Conservation (phyloP, 805 yeast genomes). For the Brettanomyces custersianus region DNA sequence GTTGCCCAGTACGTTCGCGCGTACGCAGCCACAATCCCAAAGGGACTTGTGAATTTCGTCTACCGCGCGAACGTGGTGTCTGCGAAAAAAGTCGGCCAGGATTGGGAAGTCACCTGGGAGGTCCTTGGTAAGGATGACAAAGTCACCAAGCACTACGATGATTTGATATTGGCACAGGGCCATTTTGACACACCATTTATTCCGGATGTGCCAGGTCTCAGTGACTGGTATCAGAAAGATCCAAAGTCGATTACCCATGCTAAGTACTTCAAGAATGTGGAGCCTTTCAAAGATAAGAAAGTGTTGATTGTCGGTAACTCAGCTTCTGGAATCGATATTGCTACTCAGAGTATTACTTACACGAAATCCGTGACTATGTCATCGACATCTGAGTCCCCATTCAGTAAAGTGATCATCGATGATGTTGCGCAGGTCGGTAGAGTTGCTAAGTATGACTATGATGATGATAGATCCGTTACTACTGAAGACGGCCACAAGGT, state of each 20-base stretch:
- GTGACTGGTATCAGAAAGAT: conserved; percentile 21
- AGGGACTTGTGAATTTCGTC: conserved; percentile 26
- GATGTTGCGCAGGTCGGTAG: conserved; percentile 19
- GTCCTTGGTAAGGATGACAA: neutral
- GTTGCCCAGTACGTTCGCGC: conserved; percentile 51
- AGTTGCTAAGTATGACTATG: conserved; percentile 17
- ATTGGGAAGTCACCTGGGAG: conserved; percentile 20
- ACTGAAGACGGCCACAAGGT: conserved; percentile 42
- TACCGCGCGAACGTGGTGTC: conserved; percentile 38
- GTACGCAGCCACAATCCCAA: conserved; percentile 41
- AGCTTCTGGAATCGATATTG: conserved; percentile 64
- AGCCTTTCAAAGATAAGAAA: conserved; percentile 24
- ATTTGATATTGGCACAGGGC: conserved; percentile 38
- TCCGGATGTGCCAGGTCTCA: conserved; percentile 34
- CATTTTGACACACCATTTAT: conserved; percentile 39
- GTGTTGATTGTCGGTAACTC: conserved; percentile 36
- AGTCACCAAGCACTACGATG: conserved; percentile 15
- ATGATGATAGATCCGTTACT: conserved; percentile 25
- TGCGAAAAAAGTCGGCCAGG: conserved; percentile 17
- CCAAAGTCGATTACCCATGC: conserved; percentile 33
- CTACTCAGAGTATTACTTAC: conserved; percentile 23
- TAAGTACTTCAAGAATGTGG: conserved; percentile 30
- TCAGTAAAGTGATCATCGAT: conserved; percentile 18
- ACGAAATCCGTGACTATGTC: conserved; percentile 22
- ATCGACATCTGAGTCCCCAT: conserved; percentile 21